These are phyloP conservation scores for Saprolegnia parasitica DNA, from an alignment of 352 stramenopile genomes.

Conservation along the genomic window DNA sequence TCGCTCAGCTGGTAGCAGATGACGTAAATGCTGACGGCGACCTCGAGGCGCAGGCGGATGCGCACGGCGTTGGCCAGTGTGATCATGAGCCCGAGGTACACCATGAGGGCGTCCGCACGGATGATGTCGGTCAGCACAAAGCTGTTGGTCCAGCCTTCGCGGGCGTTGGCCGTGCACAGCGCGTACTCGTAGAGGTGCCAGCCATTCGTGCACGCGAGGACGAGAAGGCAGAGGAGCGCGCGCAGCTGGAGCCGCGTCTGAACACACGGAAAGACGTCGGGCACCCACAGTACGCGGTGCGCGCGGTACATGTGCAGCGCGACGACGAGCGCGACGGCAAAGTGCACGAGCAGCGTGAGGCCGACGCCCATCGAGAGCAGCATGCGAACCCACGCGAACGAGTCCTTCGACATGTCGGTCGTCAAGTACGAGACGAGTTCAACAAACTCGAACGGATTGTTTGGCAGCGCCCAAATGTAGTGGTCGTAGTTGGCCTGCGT, in stretches of 20 bases:
- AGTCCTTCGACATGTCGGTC: too few species aligned
- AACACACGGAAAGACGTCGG: neutral
- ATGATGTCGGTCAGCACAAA: neutral
- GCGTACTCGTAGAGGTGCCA: neutral
- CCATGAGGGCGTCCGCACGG: slow-evolving; percentile 2
- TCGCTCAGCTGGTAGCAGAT: neutral
- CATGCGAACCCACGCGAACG: too few species aligned
- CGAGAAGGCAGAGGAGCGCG: neutral
- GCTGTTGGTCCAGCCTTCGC: neutral
- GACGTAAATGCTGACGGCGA: neutral
- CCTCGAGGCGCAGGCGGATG: neutral
- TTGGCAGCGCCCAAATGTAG: too few species aligned
- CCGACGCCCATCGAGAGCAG: too few species aligned
- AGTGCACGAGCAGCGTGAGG: neutral
- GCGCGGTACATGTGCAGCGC: neutral
- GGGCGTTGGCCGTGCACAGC: neutral
- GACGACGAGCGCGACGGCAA: neutral
- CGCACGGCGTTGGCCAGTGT: neutral
- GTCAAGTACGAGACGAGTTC: too few species aligned
- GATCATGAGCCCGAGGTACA: neutral
- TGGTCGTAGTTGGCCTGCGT: too few species aligned
- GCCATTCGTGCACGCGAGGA: neutral
- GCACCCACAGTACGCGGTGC: neutral
- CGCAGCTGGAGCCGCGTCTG: neutral
- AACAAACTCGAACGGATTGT: too few species aligned